A percentile compares a stretch with the other conserved stretches of the same genome.
These are phyloP conservation scores for Arthrocladium fulminans DNA, from an alignment of 2,329 filamentous ascomycete species.

Conservation along the genomic window DNA sequence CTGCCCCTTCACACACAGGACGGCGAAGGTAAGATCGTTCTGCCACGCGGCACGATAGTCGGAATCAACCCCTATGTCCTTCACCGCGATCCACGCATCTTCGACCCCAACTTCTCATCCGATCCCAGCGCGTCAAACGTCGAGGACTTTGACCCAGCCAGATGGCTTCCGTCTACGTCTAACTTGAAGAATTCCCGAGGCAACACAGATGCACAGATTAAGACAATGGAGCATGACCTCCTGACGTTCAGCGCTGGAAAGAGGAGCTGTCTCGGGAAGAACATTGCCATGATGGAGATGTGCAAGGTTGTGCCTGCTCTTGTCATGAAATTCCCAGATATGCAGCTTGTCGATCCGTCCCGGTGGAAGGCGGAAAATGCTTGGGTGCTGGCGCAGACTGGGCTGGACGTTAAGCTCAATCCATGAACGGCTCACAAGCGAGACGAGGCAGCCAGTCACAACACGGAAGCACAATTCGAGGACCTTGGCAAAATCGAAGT, in stretches of 20 bases:
- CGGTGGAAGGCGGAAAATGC: slow-evolving; percentile 20
- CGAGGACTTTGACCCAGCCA: slow-evolving; percentile 23
- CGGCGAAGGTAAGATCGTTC: slow-evolving; percentile 9
- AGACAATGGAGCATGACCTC: slow-evolving; percentile 22
- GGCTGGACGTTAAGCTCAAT: slow-evolving; percentile 15
- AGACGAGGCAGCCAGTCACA: no score
- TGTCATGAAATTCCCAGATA: slow-evolving; percentile 16
- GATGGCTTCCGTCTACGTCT: slow-evolving; percentile 23
- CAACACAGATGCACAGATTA: slow-evolving; percentile 13
- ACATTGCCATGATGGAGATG: slow-evolving; percentile 25
- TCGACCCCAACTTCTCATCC: slow-evolving; percentile 13
- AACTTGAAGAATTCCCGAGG: neutral
- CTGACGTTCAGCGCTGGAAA: slow-evolving; percentile 23
- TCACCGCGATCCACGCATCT: slow-evolving; percentile 21
- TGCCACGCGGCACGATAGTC: slow-evolving; percentile 26
- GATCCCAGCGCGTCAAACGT: slow-evolving; percentile 12
- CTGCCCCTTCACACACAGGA: slow-evolving; percentile 25
- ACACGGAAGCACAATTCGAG: no score
- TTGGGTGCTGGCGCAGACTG: slow-evolving; percentile 21
- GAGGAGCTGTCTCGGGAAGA: slow-evolving; percentile 25
- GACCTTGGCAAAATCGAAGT: no score
- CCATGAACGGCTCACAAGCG: neutral
- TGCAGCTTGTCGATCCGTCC: slow-evolving; percentile 12
- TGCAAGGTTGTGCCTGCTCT: slow-evolving; percentile 21
- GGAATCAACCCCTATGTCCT: slow-evolving; percentile 29